Evolutionary conservation across 73 alveolate species (phyloP).

Genomic region (Stentor coeruleus): DNA sequence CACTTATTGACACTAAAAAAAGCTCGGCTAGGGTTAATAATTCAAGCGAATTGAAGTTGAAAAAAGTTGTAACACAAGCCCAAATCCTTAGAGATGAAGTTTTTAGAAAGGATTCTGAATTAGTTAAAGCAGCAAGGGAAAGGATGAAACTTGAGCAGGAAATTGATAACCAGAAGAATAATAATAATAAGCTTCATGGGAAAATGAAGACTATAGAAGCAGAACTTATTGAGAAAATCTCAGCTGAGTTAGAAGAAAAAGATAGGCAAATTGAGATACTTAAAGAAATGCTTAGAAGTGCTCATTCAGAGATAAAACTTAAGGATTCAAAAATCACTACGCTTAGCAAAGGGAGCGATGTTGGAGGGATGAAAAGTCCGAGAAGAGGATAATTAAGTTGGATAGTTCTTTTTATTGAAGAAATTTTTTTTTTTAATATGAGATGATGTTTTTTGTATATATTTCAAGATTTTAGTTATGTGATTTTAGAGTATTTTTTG

Average conservation of each 20-base stretch:
- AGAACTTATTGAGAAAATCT: background rate
- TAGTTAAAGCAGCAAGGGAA: background rate
- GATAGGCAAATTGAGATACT: background rate
- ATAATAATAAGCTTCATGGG: background rate
- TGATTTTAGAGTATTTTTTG: too few relatives aligned
- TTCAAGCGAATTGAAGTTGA: background rate
- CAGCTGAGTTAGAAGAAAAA: background rate
- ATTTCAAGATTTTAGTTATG: too few relatives aligned
- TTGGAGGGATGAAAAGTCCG: conserved; percentile 4
- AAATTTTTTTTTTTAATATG: too few relatives aligned
- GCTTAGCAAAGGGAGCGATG: background rate
- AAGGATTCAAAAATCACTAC: conserved; percentile 5
- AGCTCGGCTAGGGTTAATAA: background rate
- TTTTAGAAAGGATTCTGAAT: conserved; percentile 7
- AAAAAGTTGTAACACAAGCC: background rate
- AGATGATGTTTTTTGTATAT: too few relatives aligned
- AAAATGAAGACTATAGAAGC: conserved; percentile 22
- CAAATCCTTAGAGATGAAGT: conserved; percentile 21
- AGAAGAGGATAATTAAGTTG: background rate
- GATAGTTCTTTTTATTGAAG: too few relatives aligned
- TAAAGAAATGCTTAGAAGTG: conserved; percentile 17
- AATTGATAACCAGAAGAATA: background rate
- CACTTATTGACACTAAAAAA: background rate
- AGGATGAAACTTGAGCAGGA: conserved; percentile 3
- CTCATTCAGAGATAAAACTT: background rate